Base-by-base conservation (phyloP, 768 basidiomycete species). In the Tricholoma terreum region DNA sequence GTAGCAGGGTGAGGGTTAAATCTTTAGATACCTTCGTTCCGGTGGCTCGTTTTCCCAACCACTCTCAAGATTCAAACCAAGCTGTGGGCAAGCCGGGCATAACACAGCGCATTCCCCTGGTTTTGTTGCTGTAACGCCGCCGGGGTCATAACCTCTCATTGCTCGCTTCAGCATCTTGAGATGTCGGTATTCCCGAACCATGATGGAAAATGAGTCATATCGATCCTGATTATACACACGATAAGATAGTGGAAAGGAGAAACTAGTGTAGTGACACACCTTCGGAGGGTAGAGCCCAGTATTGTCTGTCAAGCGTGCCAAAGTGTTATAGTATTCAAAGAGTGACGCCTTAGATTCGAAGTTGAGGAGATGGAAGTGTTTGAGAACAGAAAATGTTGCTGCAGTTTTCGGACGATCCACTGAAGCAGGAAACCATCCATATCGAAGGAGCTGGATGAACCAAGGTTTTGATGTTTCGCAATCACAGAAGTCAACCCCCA, bases 71-170 rank as follows among this genome's bases (percentile, higher is more conserved):
- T 75, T 76, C 1, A 67, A 61, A 0, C 61, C 67, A 0, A 68
- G 70, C 0, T 68, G 68, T 0, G 75, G 75, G 55, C 75, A 76
- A 0, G 71, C 70, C 2, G 70, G 71, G 49, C 74, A 77, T 1
- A 60, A 46, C 2, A 75, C 57, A 0, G 69, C 69, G 14, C 67
- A 61, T 57, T 69, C 65, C 0, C 73, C 72, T 9, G 52, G 51
- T 27, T 51, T 17, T 0, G 71, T 71, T 6, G 27, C 58, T 5
- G 19, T 11, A 1, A 58, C 56, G 1, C 66, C 64, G 42, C 48
- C 56, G 38, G 60, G 58, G 57, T 67, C 60, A 59, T 71, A 65
- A 42, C 67, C 63, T 40, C 68, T 42, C 33, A 69, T 62, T 45
- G 63, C 54, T 8, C 69, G 60, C 59, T 69, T 58, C 53, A 72